Percentiles rank a stretch among this genome's conserved stretches.
Evolutionary conservation across 257 asterid species (phyloP).

Genomic region (Solanum pennellii): DNA sequence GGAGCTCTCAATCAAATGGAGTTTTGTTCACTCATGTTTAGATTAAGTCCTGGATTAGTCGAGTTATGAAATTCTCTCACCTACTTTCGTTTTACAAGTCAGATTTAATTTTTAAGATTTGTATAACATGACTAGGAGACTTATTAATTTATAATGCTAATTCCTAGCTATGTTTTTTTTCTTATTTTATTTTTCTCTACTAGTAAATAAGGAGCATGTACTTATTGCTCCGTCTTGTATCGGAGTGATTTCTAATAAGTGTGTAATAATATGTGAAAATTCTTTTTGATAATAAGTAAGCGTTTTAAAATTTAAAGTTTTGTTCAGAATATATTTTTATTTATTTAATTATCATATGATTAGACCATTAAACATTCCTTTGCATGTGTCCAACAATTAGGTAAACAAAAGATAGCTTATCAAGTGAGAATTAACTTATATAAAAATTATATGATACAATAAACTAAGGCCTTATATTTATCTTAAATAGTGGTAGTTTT

Average conservation of each 20-base stretch:
- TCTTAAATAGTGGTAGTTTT: too few species aligned
- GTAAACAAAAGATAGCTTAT: background rate
- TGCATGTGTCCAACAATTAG: background rate
- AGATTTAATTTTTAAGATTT: background rate
- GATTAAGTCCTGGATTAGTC: conserved; percentile 10
- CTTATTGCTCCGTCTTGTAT: background rate
- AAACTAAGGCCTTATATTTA: background rate
- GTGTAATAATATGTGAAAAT: background rate
- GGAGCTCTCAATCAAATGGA: conserved; percentile 33
- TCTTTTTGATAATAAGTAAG: background rate
- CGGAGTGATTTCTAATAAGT: background rate
- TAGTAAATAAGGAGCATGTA: background rate
- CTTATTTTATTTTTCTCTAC: background rate
- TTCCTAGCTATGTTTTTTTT: background rate
- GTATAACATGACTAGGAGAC: background rate
- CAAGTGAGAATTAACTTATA: background rate
- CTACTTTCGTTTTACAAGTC: background rate
- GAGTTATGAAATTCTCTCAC: background rate
- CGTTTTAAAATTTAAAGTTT: background rate
- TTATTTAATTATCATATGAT: background rate
- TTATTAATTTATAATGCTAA: background rate
- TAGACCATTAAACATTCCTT: background rate
- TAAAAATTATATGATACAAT: too few species aligned
- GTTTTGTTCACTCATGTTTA: conserved; percentile 27
- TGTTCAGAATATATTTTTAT: background rate